Evolutionary conservation across 495 filamentous ascomycete species (phyloP).

Genomic region (Aspergillus homomorphus): DNA sequence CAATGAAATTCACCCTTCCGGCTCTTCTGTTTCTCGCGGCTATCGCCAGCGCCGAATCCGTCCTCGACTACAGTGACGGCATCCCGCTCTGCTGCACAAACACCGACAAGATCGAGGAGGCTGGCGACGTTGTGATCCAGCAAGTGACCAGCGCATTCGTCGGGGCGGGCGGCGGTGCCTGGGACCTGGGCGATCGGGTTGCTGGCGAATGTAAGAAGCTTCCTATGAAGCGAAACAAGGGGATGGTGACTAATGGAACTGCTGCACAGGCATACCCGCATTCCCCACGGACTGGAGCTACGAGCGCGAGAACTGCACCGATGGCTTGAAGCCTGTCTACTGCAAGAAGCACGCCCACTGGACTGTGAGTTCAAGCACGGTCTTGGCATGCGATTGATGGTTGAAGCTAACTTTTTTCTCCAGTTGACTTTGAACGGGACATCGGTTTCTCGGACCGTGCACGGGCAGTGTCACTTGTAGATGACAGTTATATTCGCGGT

Average conservation of each 20-base stretch:
- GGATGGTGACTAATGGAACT: neutral
- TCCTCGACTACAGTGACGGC: constrained; percentile 3
- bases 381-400: neutral
- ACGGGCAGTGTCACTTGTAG: constrained; percentile 2
- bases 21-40: neutral
- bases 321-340: neutral
- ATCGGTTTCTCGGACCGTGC: neutral
- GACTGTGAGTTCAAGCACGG: constrained; percentile 1
- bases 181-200: constrained; percentile 4
- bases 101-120: constrained; percentile 1
- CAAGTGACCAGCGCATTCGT: constrained; percentile 3
- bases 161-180: neutral
- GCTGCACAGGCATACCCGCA: neutral
- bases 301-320: neutral
- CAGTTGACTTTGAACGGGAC: constrained; percentile 3
- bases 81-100: constrained; percentile 1
- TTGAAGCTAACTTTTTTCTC: neutral
- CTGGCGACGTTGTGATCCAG: neutral
- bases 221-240: too few species aligned
- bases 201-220: neutral
- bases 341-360: constrained; percentile 5
- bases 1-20: constrained; percentile 1
- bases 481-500: neutral
- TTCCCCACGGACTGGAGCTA: neutral
- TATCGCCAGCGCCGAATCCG: neutral